Conservation (phyloP, 805 yeast genomes). For the Metschnikowia matae region DNA sequence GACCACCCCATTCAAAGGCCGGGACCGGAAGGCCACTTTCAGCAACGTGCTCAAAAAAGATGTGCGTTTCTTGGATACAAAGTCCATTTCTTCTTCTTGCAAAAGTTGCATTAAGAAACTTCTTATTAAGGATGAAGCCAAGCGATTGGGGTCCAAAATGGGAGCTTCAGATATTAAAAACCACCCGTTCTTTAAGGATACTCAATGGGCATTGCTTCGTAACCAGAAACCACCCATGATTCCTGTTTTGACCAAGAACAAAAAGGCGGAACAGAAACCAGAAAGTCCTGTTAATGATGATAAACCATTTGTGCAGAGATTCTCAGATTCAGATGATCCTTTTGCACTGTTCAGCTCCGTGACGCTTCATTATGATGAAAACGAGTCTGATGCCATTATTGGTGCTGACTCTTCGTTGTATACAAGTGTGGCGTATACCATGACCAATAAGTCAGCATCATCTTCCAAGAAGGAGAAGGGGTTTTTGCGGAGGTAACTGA, state of each 20-base stretch:
- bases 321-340: constrained; percentile 55
- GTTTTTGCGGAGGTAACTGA: constrained; percentile 25
- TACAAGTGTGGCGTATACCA: constrained; percentile 55
- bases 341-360: constrained; percentile 82
- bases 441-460: constrained; percentile 28
- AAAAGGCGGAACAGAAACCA: constrained; percentile 14
- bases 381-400: constrained; percentile 36
- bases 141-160: constrained; percentile 82
- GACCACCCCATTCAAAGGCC: constrained; percentile 94
- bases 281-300: constrained; percentile 33
- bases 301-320: constrained; percentile 1
- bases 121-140: constrained; percentile 81
- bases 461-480: constrained; percentile 25
- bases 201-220: constrained; percentile 93
- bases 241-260: constrained; percentile 58
- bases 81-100: constrained; percentile 67
- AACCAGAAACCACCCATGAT: constrained; percentile 95
- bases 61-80: constrained; percentile 69
- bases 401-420: constrained; percentile 42
- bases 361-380: constrained; percentile 73
- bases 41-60: constrained; percentile 82
- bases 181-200: constrained; percentile 85
- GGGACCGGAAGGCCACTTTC: constrained; percentile 83
- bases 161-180: constrained; percentile 95
- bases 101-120: constrained; percentile 76